Base-by-base conservation (phyloP, 345 rosid genomes). In the Populus alba region DNA sequence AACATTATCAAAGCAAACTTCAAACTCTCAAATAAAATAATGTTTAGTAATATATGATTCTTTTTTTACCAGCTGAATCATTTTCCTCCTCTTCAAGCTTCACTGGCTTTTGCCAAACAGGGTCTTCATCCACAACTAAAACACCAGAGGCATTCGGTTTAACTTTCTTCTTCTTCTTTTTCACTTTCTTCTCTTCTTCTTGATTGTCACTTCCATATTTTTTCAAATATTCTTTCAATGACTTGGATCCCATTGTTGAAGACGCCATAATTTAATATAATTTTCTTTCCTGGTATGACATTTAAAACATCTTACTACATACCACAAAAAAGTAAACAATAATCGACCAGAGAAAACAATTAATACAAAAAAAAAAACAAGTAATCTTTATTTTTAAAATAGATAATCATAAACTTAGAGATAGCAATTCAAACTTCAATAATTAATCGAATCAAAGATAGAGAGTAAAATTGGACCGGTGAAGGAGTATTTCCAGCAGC, bases 51-150 rank as follows among this genome's bases (percentile, higher is more conserved):
- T 8, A 67, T 4, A 4, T 51, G 17, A 27, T 45, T 10, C 68
- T 74, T 45, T 27, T 33, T 78, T 78, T 84, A 92, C 97, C 99
- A 13, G 90, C 84, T 55, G 97, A 90, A 80, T 92, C 97, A 17
- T 91, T 78, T n/a, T 84, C 88, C 4, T 86, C 90, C 13, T 93
- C 95, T 78, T 74, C 84, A 62, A 88, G 78, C 49, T 85, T 89
- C 66, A 96, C 83, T 0, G 92, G 89, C 73, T 89, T 96, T 77
- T 92, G 95, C 99, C 99, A 96, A 73, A 89, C 89, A 1, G 98
- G 99, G 84, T 96, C 98, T 82, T 89, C 85, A 74, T 96, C 98
- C 7, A 94, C 97, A 68, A 94, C 93, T 51, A 90, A 66, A 83
- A 94, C 91, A 59, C 95, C 91, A 0, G 78, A 70, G 1, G 85